Evolutionary conservation across 1,284 basidiomycete species (phyloP).

Genomic region (Gymnopus androsaceus): DNA sequence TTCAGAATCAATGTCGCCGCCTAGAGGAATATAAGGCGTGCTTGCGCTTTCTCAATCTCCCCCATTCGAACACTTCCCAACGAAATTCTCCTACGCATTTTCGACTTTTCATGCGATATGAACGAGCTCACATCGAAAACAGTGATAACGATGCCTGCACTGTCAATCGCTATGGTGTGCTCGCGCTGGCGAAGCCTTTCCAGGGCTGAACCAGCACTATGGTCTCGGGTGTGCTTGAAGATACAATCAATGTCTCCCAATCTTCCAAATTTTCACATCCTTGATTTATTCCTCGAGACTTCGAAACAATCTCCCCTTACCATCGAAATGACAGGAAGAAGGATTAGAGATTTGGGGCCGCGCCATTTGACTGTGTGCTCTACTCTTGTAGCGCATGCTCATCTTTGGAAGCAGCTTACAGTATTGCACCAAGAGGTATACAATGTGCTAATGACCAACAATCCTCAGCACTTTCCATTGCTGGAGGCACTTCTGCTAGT

Average conservation of each 20-base stretch:
- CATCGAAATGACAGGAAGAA: neutral
- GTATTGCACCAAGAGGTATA: neutral
- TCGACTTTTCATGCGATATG: neutral
- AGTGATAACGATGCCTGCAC: neutral
- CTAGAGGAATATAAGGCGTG: neutral
- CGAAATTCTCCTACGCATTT: constrained; percentile 1
- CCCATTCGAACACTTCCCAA: constrained; percentile 8
- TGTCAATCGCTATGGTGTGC: constrained; percentile 2
- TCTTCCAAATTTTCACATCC: neutral
- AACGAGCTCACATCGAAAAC: neutral
- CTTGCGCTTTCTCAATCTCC: neutral
- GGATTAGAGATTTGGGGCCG: neutral
- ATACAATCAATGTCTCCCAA: neutral
- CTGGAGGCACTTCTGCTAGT: no score
- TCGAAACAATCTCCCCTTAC: constrained; percentile 1
- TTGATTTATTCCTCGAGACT: neutral
- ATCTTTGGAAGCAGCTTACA: neutral
- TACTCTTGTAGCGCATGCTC: neutral
- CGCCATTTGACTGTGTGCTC: no score
- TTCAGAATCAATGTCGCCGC: neutral
- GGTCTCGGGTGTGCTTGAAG: neutral
- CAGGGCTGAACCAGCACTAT: neutral
- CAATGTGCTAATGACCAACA: neutral
- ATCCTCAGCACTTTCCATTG: neutral
- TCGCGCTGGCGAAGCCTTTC: constrained; percentile 1